phyloP scores from a whole-genome alignment of 805 yeast species.

The Tetrapisispora pingtungensis region DNA sequence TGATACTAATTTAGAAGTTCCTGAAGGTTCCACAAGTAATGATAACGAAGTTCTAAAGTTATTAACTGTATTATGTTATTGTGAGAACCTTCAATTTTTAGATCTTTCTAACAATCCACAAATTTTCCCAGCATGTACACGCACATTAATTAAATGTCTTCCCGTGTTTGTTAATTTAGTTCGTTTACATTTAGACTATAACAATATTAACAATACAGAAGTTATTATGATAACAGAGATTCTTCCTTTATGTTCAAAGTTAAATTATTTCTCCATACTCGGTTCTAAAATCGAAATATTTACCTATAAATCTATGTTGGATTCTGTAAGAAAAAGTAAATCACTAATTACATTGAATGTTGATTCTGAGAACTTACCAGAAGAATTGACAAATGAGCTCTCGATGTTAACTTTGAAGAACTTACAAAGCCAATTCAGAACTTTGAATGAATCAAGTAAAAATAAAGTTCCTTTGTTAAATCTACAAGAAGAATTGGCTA shows the following conservation, averaged over 20 bases:
- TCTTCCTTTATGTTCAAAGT: constrained; percentile 55
- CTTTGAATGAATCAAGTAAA: constrained; percentile 6
- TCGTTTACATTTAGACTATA: constrained; percentile 63
- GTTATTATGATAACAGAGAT: constrained; percentile 60
- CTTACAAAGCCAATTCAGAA: constrained; percentile 48
- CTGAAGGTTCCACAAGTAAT: constrained; percentile 32
- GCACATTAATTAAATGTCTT: constrained; percentile 45
- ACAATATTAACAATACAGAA: constrained; percentile 45
- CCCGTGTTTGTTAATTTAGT: constrained; percentile 60
- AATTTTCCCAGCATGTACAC: constrained; percentile 51
- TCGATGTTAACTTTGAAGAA: constrained; percentile 75
- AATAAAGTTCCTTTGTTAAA: constrained; percentile 38
- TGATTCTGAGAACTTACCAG: constrained; percentile 49
- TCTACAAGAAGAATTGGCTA: constrained; percentile 42
- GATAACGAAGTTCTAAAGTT: constrained; percentile 29
- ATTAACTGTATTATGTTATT: constrained; percentile 39
- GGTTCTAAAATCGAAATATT: constrained; percentile 58
- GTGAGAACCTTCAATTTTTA: constrained; percentile 54
- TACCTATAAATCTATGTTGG: constrained; percentile 54
- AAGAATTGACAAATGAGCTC: constrained; percentile 49
- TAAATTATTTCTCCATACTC: constrained; percentile 55
- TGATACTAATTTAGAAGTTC: constrained; percentile 49
- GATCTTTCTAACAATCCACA: constrained; percentile 71
- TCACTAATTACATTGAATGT: constrained; percentile 59
- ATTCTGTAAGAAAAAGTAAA: constrained; percentile 52